Evolutionary conservation across 2,329 filamentous ascomycete species (phyloP).

Genomic region (Fusarium irregulare): DNA sequence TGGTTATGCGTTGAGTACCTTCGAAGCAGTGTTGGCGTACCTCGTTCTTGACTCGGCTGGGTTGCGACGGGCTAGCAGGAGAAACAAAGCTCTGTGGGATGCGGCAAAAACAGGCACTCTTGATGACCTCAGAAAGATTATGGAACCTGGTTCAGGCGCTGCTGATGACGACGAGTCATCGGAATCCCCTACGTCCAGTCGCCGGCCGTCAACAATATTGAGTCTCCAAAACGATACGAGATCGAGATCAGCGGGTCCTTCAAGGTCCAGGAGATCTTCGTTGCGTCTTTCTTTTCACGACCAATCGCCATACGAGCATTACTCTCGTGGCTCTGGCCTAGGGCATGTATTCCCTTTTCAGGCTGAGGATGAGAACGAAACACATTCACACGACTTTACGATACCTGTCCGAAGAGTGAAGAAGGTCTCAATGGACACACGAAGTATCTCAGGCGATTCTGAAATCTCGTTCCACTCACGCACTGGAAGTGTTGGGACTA

Average conservation of each 20-base stretch:
- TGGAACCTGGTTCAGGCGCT: slow-evolving; percentile 75
- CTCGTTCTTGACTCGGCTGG: slow-evolving; percentile 84
- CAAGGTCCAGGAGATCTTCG: slow-evolving; percentile 55
- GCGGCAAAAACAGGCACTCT: slow-evolving; percentile 83
- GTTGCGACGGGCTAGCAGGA: slow-evolving; percentile 83
- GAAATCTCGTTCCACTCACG: slow-evolving; percentile 85
- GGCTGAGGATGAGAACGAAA: slow-evolving; percentile 58
- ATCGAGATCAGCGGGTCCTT: slow-evolving; percentile 27
- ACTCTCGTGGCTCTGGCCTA: slow-evolving; percentile 69
- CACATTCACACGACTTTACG: slow-evolving; percentile 43
- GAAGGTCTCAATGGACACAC: slow-evolving; percentile 88
- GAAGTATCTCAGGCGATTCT: slow-evolving; percentile 89
- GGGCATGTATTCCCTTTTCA: slow-evolving; percentile 95
- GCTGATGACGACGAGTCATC: slow-evolving; percentile 58
- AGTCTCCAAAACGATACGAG: slow-evolving; percentile 58
- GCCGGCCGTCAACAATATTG: slow-evolving; percentile 61
- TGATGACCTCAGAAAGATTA: slow-evolving; percentile 77
- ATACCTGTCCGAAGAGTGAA: slow-evolving; percentile 68
- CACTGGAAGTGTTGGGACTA: slow-evolving; percentile 80
- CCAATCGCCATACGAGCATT: slow-evolving; percentile 57
- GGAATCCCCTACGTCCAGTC: slow-evolving; percentile 55
- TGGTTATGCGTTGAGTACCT: slow-evolving; percentile 94
- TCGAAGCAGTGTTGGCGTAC: slow-evolving; percentile 93
- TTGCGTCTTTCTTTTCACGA: slow-evolving; percentile 49
- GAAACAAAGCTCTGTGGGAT: slow-evolving; percentile 90